These are phyloP conservation scores for Penicillium alfredii DNA, from an alignment of 495 filamentous ascomycete genomes.

Conservation along the genomic window DNA sequence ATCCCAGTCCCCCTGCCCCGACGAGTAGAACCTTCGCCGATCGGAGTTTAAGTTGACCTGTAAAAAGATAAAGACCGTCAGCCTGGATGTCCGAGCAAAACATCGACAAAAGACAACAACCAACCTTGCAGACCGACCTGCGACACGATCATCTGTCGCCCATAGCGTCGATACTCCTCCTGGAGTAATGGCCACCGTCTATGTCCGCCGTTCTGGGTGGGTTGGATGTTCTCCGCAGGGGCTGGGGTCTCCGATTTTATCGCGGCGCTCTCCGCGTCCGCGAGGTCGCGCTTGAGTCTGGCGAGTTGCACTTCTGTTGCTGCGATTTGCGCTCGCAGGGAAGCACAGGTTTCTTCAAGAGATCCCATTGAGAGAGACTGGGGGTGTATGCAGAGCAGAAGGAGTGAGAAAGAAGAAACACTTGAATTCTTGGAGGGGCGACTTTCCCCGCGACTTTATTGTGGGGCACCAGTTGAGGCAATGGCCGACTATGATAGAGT, in stretches of 20 bases:
- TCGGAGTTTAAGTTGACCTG: constrained; percentile 76
- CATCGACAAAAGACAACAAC: constrained; percentile 1
- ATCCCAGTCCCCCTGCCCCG: constrained; percentile 90
- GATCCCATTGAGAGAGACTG: constrained; percentile 11
- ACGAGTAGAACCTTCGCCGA: constrained; percentile 69
- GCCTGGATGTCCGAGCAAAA: constrained; percentile 4
- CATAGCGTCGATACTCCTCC: constrained; percentile 80
- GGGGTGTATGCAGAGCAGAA: not conserved
- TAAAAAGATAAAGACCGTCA: constrained; percentile 4
- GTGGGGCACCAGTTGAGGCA: no score
- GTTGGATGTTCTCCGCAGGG: constrained; percentile 1
- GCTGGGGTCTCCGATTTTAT: constrained; percentile 7
- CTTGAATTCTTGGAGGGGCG: no score
- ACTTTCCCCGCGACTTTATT: no score
- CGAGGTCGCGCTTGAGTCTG: constrained; percentile 33
- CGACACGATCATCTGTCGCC: constrained; percentile 86
- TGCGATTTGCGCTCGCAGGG: constrained; percentile 36
- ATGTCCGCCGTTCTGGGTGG: not conserved
- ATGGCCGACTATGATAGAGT: no score
- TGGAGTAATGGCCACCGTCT: constrained; percentile 55
- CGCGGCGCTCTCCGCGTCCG: constrained; percentile 28
- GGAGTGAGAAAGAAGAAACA: not conserved
- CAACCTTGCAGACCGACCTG: constrained; percentile 73
- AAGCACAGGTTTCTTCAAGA: constrained; percentile 31
- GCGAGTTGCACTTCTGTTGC: constrained; percentile 35